Conservation (phyloP, 768 basidiomycete genomes). For the Fomitopsis serialis region DNA sequence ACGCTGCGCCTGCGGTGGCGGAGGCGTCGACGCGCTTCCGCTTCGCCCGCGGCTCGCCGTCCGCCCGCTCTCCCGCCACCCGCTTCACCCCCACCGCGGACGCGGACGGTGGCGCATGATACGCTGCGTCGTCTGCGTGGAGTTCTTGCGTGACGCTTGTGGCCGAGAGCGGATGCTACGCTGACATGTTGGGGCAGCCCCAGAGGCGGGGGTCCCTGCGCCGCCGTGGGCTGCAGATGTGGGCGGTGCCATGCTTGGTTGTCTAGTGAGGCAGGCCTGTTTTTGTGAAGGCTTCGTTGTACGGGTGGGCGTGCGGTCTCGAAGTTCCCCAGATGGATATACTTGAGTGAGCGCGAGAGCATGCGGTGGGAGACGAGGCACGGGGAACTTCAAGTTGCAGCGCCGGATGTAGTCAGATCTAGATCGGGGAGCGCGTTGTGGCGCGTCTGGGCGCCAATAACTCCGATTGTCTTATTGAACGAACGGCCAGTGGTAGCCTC, state of each 20-base stretch:
- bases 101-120: constrained; percentile 30
- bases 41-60: constrained; percentile 73
- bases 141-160: constrained; percentile 25
- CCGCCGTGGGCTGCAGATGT: neutral
- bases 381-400: too few species aligned
- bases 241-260: neutral
- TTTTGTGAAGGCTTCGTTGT: too few species aligned
- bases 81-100: constrained; percentile 45
- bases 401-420: too few species aligned
- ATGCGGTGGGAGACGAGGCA: too few species aligned
- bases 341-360: too few species aligned
- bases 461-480: too few species aligned
- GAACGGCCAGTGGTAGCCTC: too few species aligned
- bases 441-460: too few species aligned
- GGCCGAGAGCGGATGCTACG: constrained; percentile 1
- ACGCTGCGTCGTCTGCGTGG: constrained; percentile 57
- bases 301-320: too few species aligned
- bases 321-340: too few species aligned
- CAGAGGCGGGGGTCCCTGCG: neutral
- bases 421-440: too few species aligned
- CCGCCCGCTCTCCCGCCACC: constrained; percentile 59
- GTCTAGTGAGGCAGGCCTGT: too few species aligned
- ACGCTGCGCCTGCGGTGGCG: constrained; percentile 19
- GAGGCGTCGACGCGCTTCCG: constrained; percentile 59
- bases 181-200: neutral